Evolutionary conservation across 106 monocot genomes (phyloP), one percentile per base, ranked within the genome.

Genomic region (Triglochin maritima): DNA sequence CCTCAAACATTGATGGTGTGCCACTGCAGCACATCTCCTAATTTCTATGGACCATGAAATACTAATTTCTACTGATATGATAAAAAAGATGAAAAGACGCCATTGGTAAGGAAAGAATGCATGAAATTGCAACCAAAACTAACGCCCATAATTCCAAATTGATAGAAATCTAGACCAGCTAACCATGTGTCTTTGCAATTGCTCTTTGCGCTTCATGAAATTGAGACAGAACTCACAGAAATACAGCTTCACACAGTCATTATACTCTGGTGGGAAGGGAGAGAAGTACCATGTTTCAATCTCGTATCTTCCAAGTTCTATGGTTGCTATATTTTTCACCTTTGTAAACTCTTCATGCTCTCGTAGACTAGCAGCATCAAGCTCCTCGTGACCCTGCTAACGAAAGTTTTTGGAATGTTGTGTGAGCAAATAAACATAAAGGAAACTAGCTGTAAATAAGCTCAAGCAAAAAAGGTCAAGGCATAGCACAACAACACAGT

Each of bases 121-220:
- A 29, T 29, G 29, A 29, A 29, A 29, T 29, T 29, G 29, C 29
- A 29, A 29, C 29, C 29, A 29, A 29, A 29, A 29, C 29, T 29
- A 29, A 29, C 29, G 29, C n/a, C 10, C 13, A 55, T 55, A n/a
- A 14, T 46, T 17, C 49, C 49, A 44, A 56, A 62, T 51, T 9
- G 48, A 16, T 64, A 51, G 16, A 9, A 29, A 75, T 52, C 42
- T 69, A 46, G 47, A 42, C 51, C 48, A 74, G 50, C 88, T 88
- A 64, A 96, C 96, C 96, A 91, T 91, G 80, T 96, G 96, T 80
- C 96, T 83, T 74, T 96, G 96, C 74, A 88, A 84, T 52, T 91
- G 96, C 69, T 96, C 96, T 70, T 96, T 96, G 58, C 86, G 83
- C 83, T 96, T 96, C 91, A 96, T 91, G 77, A 96, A 96, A 79